phyloP scores from a whole-genome alignment of 2,329 filamentous ascomycete species.

The Pseudogymnoascus sp. region DNA sequence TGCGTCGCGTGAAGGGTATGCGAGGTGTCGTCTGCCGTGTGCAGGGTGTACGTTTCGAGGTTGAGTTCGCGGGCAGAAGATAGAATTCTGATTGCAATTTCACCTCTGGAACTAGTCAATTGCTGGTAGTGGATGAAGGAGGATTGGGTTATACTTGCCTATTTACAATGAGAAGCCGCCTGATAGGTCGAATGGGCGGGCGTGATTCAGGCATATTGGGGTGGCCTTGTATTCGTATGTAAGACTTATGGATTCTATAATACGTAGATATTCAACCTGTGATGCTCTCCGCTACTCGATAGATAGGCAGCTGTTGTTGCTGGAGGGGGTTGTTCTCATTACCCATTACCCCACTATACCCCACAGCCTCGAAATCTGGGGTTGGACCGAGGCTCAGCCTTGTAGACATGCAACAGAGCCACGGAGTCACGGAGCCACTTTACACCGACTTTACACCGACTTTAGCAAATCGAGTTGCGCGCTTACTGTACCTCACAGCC shows the following conservation, averaged over 20 bases:
- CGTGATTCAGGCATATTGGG: neutral
- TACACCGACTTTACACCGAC: too few species aligned
- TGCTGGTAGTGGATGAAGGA: neutral
- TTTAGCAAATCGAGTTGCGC: too few species aligned
- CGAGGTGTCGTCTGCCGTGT: slow-evolving; percentile 46
- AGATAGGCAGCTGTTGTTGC: neutral
- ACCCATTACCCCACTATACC: neutral
- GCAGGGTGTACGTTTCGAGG: slow-evolving; percentile 49
- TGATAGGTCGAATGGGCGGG: slow-evolving; percentile 31
- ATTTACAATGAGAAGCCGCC: slow-evolving; percentile 46
- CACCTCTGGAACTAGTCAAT: slow-evolving; percentile 40
- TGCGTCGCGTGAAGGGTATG: slow-evolving; percentile 47
- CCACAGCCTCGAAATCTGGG: too few species aligned
- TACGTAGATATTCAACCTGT: neutral
- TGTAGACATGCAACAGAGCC: too few species aligned
- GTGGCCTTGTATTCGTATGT: neutral
- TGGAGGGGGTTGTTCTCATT: neutral
- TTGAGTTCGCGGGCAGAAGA: slow-evolving; percentile 51
- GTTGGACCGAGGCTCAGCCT: too few species aligned
- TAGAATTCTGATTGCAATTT: slow-evolving; percentile 56
- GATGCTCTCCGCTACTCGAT: neutral
- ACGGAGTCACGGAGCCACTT: too few species aligned
- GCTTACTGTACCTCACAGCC: too few species aligned
- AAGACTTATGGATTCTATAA: neutral
- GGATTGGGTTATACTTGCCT: slow-evolving; percentile 31